Evolutionary conservation across 2,329 filamentous ascomycete genomes (phyloP).

Genomic region (Kalaharituber pfeilii): DNA sequence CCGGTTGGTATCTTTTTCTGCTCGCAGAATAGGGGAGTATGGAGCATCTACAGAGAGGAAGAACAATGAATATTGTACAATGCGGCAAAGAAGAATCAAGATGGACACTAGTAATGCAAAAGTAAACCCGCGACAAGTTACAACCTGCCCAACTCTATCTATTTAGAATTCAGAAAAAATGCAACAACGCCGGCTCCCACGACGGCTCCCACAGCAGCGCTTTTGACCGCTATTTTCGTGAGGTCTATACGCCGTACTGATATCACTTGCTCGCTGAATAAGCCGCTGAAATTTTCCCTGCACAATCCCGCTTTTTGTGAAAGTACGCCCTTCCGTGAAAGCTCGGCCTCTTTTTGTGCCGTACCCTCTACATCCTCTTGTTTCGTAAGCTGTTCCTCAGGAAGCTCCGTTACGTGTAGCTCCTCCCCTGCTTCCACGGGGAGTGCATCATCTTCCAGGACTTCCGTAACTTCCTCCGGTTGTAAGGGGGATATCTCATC

Average conservation of each 20-base stretch:
- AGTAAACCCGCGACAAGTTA: no score
- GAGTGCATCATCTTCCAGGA: background rate
- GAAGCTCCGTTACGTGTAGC: background rate
- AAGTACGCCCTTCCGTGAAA: background rate
- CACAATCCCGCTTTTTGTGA: background rate
- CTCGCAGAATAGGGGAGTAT: background rate
- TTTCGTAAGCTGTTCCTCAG: background rate
- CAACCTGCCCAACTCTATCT: no score
- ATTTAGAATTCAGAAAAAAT: background rate
- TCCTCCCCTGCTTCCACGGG: background rate
- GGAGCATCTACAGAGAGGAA: no score
- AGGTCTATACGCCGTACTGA: constrained; percentile 13
- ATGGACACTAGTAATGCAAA: background rate
- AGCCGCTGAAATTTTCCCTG: constrained; percentile 8
- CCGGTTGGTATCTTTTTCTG: no score
- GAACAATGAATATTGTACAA: background rate
- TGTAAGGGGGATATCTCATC: background rate
- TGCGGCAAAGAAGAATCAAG: background rate
- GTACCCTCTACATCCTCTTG: background rate
- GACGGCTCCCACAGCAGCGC: constrained; percentile 10
- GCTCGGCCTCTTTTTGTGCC: background rate
- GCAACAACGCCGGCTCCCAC: constrained; percentile 2
- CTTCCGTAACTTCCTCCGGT: background rate
- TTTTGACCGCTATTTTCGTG: constrained; percentile 14
- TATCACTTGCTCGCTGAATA: constrained; percentile 16